Conservation (phyloP, 1,284 basidiomycete species). For the Trichosporon asahii region DNA sequence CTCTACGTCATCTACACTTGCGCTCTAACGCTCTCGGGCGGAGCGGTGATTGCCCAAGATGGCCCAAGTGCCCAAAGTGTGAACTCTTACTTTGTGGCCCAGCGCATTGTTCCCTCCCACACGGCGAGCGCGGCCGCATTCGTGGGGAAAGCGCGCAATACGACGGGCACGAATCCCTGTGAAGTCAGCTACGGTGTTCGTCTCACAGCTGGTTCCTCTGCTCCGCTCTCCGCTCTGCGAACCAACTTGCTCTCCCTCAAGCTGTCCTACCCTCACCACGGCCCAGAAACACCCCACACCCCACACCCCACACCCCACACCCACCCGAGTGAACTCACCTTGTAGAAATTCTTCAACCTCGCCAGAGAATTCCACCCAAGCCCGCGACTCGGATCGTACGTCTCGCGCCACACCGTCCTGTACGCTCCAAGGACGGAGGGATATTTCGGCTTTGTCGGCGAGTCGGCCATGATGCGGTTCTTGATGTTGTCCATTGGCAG, state of each 20-base stretch:
- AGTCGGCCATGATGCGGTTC: slow-evolving; percentile 51
- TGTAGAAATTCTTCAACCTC: slow-evolving; percentile 47
- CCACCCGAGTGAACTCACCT: slow-evolving; percentile 30
- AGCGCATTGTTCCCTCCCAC: slow-evolving; percentile 51
- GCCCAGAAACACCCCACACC: too few relatives aligned
- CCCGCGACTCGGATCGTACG: slow-evolving; percentile 31
- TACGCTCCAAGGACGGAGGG: slow-evolving; percentile 44
- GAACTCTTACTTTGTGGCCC: slow-evolving; percentile 15
- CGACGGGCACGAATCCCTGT: slow-evolving; percentile 50
- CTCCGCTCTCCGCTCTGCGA: too few relatives aligned
- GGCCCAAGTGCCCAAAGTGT: neutral
- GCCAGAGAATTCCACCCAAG: slow-evolving; percentile 40
- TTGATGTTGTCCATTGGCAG: slow-evolving; percentile 51
- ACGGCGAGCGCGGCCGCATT: slow-evolving; percentile 52
- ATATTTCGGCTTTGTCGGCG: slow-evolving; percentile 44
- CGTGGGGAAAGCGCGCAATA: slow-evolving; percentile 49
- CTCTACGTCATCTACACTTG: too few relatives aligned
- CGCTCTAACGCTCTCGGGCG: too few relatives aligned
- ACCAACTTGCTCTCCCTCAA: too few relatives aligned
- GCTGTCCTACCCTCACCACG: too few relatives aligned
- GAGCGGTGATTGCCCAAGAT: neutral
- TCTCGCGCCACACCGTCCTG: slow-evolving; percentile 41
- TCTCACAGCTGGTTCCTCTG: neutral
- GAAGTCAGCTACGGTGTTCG: slow-evolving; percentile 14
- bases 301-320: too few relatives aligned